Percentiles rank a stretch among this genome's conserved stretches.
These are phyloP conservation scores for Mimosa pudica DNA, from an alignment of 306 rosid genomes.

Conservation along the genomic window DNA sequence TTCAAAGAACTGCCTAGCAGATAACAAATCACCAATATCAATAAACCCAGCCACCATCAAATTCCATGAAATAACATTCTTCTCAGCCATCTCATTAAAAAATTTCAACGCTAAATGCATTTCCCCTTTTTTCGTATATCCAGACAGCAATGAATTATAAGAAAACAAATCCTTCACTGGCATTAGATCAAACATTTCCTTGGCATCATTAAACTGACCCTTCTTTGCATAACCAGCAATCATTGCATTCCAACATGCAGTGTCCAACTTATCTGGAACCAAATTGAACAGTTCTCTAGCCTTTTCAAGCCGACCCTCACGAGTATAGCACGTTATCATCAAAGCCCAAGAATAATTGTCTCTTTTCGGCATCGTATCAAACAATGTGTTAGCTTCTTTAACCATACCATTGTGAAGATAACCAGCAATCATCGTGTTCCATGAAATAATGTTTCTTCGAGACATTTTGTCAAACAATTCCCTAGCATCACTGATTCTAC, in stretches of 20 bases:
- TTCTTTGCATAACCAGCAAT: constrained; percentile 77
- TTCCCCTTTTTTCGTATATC: constrained; percentile 73
- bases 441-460: constrained; percentile 63
- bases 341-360: constrained; percentile 76
- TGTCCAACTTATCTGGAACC: constrained; percentile 68
- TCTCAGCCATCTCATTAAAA: constrained; percentile 65
- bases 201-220: constrained; percentile 61
- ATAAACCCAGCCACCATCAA: constrained; percentile 74
- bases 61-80: constrained; percentile 78
- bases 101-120: constrained; percentile 57
- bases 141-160: constrained; percentile 75
- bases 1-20: constrained; percentile 69
- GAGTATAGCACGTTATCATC: constrained; percentile 73
- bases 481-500: constrained; percentile 64
- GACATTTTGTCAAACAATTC: constrained; percentile 66
- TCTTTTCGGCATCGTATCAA: constrained; percentile 61
- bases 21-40: constrained; percentile 58
- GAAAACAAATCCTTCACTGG: constrained; percentile 69
- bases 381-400: constrained; percentile 59
- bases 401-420: constrained; percentile 62
- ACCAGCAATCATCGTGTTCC: constrained; percentile 82
- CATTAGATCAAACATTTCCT: constrained; percentile 64
- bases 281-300: constrained; percentile 64
- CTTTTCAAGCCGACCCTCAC: constrained; percentile 62
- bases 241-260: constrained; percentile 79